Evolutionary conservation across 1,139 yeast genomes (phyloP).

Genomic region (Nakaseomyces sp.): DNA sequence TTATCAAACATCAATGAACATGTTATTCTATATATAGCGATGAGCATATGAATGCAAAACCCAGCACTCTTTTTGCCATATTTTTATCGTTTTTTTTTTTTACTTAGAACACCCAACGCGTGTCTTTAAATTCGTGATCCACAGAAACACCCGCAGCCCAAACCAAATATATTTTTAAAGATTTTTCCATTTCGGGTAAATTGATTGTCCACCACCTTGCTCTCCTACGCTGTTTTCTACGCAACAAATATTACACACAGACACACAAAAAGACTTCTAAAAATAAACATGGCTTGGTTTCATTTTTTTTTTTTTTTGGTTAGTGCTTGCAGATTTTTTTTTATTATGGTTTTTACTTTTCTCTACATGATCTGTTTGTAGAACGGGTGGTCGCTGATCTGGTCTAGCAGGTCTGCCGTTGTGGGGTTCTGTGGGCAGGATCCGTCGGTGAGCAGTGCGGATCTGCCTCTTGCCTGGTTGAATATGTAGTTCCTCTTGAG

Average conservation of each 20-base stretch:
- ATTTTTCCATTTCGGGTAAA: constrained; percentile 1
- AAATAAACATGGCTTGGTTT: constrained; percentile 5
- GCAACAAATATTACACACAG: no score
- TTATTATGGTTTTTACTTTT: no score
- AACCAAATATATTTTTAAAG: neutral
- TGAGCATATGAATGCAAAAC: no score
- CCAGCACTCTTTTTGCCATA: neutral
- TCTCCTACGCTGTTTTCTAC: neutral
- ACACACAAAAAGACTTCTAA: neutral
- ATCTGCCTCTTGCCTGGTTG: constrained; percentile 19
- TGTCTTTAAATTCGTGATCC: neutral
- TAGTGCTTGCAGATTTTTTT: no score
- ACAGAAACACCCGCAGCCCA: neutral
- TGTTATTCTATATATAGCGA: constrained; percentile 3
- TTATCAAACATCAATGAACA: neutral
- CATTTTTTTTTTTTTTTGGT: no score
- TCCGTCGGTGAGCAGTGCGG: constrained; percentile 3
- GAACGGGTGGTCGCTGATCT: constrained; percentile 14
- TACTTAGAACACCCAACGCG: no score
- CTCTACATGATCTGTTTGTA: constrained; percentile 8
- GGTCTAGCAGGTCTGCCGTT: constrained; percentile 10
- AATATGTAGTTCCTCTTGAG: constrained; percentile 26
- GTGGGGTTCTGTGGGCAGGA: neutral
- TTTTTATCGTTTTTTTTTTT: no score
- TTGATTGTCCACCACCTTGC: no score